These are phyloP conservation scores for Mitragyna speciosa DNA, from an alignment of 257 asterid species.

Conservation along the genomic window DNA sequence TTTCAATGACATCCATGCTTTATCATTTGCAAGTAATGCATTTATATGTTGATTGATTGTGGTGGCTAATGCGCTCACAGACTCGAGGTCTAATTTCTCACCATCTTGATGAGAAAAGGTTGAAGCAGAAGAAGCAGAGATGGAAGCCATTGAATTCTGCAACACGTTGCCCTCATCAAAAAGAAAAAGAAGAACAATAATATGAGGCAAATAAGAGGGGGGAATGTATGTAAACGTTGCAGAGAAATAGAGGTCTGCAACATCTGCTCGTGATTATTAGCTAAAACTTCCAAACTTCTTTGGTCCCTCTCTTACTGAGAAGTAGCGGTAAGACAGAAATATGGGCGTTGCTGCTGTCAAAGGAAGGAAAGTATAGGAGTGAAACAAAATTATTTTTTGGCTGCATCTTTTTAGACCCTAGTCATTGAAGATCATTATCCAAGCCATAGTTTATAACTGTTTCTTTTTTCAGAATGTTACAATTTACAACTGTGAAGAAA, in stretches of 20 bases:
- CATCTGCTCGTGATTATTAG: slow-evolving; percentile 49
- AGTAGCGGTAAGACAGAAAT: slow-evolving; percentile 38
- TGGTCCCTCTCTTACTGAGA: slow-evolving; percentile 23
- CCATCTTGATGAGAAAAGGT: slow-evolving; percentile 28
- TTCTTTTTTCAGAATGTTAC: background rate
- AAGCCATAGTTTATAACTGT: background rate
- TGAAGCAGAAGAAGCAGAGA: slow-evolving; percentile 29
- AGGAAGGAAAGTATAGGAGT: slow-evolving; percentile 29
- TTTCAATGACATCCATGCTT: slow-evolving; percentile 42
- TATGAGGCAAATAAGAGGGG: slow-evolving; percentile 19
- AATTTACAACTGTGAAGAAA: background rate
- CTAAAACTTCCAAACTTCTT: slow-evolving; percentile 35
- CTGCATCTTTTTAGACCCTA: background rate
- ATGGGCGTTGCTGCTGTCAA: slow-evolving; percentile 36
- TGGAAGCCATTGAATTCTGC: slow-evolving; percentile 47
- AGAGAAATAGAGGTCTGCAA: slow-evolving; percentile 23
- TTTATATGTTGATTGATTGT: slow-evolving; percentile 48
- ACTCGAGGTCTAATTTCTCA: slow-evolving; percentile 53
- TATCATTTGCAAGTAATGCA: slow-evolving; percentile 34
- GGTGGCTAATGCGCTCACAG: slow-evolving; percentile 41
- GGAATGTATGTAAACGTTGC: slow-evolving; percentile 7
- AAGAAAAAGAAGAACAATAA: slow-evolving; percentile 17
- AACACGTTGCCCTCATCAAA: slow-evolving; percentile 40
- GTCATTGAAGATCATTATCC: background rate
- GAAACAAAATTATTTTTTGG: slow-evolving; percentile 6